These are phyloP conservation scores for Aspergillus affinis DNA, from an alignment of 495 filamentous ascomycete genomes.

Conservation along the genomic window DNA sequence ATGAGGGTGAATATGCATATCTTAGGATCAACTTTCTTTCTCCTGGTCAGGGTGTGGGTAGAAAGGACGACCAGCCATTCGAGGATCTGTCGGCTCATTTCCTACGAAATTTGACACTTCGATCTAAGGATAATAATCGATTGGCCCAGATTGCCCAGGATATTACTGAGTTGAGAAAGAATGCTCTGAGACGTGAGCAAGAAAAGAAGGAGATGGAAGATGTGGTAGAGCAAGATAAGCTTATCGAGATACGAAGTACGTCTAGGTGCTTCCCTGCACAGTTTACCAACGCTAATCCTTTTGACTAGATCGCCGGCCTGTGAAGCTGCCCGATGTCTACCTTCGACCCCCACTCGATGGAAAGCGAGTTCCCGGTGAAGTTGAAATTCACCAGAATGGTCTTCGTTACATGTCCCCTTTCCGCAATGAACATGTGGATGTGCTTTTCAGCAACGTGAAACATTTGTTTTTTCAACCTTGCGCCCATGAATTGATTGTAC, in stretches of 20 bases:
- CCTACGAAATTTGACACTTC: conserved; percentile 89
- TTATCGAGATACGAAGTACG: conserved; percentile 85
- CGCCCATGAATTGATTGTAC: conserved; percentile 91
- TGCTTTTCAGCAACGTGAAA: conserved; percentile 97
- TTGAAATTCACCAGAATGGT: conserved; percentile 99
- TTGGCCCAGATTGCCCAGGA: conserved; percentile 85
- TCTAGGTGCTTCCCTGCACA: conserved; percentile 9
- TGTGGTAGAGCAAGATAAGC: conserved; percentile 98
- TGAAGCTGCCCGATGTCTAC: conserved; percentile 84
- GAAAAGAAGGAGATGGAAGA: conserved; percentile 99
- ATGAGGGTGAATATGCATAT: conserved; percentile 91
- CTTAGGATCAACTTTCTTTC: conserved; percentile 96
- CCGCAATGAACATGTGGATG: conserved; percentile 80
- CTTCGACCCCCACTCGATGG: conserved; percentile 93
- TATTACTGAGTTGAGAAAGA: conserved; percentile 92
- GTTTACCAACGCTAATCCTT: conserved; percentile 7
- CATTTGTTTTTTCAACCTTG: conserved; percentile 99
- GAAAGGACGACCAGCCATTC: conserved; percentile 98
- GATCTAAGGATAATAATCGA: conserved; percentile 82
- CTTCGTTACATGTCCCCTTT: conserved; percentile 91
- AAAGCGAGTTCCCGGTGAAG: conserved; percentile 90
- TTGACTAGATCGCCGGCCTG: conserved; percentile 76
- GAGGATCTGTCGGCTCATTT: conserved; percentile 96
- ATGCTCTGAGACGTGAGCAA: conserved; percentile 83
- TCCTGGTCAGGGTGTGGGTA: conserved; percentile 93